Evolutionary conservation across 2,329 filamentous ascomycete genomes (phyloP).

Genomic region (Volutella citrinella): DNA sequence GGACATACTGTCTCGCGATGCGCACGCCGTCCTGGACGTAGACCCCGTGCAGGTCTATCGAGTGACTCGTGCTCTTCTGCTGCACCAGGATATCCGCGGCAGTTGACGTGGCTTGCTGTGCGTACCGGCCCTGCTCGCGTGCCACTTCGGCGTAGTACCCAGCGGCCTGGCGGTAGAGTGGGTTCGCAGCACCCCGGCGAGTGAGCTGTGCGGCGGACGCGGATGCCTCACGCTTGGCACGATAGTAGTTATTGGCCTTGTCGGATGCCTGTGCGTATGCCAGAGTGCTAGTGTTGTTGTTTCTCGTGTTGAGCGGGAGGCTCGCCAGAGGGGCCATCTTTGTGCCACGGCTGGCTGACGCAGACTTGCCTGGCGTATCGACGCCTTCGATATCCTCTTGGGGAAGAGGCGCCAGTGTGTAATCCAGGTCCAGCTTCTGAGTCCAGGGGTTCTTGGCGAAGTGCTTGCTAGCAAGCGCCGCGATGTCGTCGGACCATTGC

Average conservation of each 20-base stretch:
- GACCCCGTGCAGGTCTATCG: constrained; percentile 81
- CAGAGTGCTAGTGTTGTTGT: constrained; percentile 4
- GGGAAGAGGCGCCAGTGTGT: constrained; percentile 36
- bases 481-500: constrained; percentile 38
- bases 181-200: constrained; percentile 61
- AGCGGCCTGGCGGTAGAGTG: constrained; percentile 71
- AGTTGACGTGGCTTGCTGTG: constrained; percentile 57
- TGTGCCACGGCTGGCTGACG: constrained; percentile 6
- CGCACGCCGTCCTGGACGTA: constrained; percentile 76
- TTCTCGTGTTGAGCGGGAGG: no score
- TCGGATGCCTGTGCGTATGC: constrained; percentile 28
- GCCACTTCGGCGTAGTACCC: constrained; percentile 72
- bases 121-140: constrained; percentile 58
- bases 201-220: constrained; percentile 39
- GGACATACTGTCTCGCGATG: constrained; percentile 67
- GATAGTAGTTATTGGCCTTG: constrained; percentile 25
- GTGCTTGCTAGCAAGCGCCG: constrained; percentile 39
- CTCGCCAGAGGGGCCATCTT: no score
- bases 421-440: constrained; percentile 35
- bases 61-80: constrained; percentile 56
- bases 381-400: constrained; percentile 31
- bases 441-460: constrained; percentile 38
- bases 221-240: constrained; percentile 30
- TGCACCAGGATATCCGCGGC: constrained; percentile 71
- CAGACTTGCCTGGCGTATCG: constrained; percentile 13